Base-by-base conservation (phyloP, 495 filamentous ascomycete species). In the Aspergillus avenaceus region DNA sequence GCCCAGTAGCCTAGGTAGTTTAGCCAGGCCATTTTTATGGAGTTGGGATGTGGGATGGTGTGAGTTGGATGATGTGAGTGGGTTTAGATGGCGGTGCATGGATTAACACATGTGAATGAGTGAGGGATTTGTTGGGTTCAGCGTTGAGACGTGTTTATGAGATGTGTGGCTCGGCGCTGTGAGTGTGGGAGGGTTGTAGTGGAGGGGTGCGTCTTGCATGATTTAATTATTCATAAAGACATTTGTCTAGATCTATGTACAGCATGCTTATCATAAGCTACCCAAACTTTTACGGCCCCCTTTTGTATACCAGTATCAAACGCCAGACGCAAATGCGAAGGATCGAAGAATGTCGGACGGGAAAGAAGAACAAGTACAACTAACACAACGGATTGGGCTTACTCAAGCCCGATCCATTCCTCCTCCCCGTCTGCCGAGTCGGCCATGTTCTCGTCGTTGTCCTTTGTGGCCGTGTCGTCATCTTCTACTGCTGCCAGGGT, bases 261-360 rank as follows among this genome's bases (percentile, higher is more conserved):
- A 60, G 2, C 21, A 26, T 34, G 18, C 31, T 47, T 18, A 34
- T 19, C 23, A 36, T 23, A 44, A 36, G 16, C 31, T 41, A 41
- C 26, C 12, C 49, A 29, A 60, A 61, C 54, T 58, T 58, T 65
- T 61, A 44, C 27, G 31, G 45, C 45, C 55, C 45, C 54, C 36
- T 47, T 59, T 57, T 53, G 36, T 64, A 64, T 64, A 61, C 50
- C 57, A 65, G 60, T 55, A 66, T 56, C 59, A 55, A 71, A 73
- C 66, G 68, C 72, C 69, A 63, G 57, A 65, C 66, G 60, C 67
- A 73, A 53, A 75, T 72, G 71, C 67, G 67, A 64, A 58, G 58
- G 63, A 40, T 49, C 34, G 24, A 49, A 26, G 21, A 28, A 48
- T 40, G 43, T 36, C 23, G 47, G 38, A 40, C 32, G n/a, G 31